Evolutionary conservation across 371 early-diverging fungal species (phyloP), one percentile per base, ranked within the genome.

Genomic region (Chytridium lagenaria): DNA sequence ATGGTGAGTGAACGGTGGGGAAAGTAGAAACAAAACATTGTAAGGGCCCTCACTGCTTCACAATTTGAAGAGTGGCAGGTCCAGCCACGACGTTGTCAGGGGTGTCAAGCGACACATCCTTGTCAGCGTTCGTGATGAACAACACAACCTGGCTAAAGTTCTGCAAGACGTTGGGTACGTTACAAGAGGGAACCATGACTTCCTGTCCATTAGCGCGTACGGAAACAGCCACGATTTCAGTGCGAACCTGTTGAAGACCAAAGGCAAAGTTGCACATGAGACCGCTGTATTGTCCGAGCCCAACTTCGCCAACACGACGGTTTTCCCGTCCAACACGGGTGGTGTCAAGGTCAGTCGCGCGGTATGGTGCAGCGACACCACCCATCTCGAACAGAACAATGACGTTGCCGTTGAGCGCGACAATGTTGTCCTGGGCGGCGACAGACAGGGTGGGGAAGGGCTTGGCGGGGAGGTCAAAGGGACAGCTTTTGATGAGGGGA

Each of bases 81-180:
- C 80, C 80, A 12, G 80, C 80, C 36, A 80, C 70, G 40, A 80
- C 80, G 59, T 80, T 77, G 61, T 50, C 31, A 55, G 77, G 75
- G 49, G 68, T 69, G 33, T 71, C 72, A 22, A 80, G 30, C 16
- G 73, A 52, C 5, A 80, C 77, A 44, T 80, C 75, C 31, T 36
- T 44, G 51, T 80, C 72, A 31, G 30, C 64, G 44, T 80, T 71
- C 1, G 74, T 75, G 50, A 75, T 52, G 40, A 80, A 80, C 19
- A 80, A 34, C 64, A 77, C 57, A 26, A 67, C 70, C 52, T 77
- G 74, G 19, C 57, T 23, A 59, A 72, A 72, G 10, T 59, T 67
- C 28, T 33, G 28, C 1, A 65, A 57, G 15, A 63, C 77, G n/a
- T 38, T 16, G 1, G 77, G 77, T 23, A 73, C 61, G 44, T 49